Percentiles rank a stretch among this genome's conserved stretches.
Evolutionary conservation across 441 rosid species (phyloP).

Genomic region (Gossypium schwendimanii): DNA sequence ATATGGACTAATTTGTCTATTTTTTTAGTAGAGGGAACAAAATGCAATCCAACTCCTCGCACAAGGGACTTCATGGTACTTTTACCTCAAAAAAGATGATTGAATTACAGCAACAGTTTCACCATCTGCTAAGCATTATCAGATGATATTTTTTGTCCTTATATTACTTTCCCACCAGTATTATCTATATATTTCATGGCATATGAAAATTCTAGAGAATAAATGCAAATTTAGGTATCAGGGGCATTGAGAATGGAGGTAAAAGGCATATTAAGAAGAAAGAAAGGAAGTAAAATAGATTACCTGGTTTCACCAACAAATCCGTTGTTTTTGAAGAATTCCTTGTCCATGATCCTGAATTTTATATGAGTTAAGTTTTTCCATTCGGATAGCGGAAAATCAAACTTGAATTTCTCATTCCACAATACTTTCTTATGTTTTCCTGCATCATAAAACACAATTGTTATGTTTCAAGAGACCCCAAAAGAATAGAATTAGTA

Average conservation of each 20-base stretch:
- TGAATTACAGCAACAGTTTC: not conserved
- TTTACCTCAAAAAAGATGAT: no score
- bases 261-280: not conserved
- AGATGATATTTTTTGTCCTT: not conserved
- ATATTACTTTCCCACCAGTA: not conserved
- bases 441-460: slow-evolving; percentile 28
- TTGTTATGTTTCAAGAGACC: slow-evolving; percentile 1
- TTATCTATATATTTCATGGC: not conserved
- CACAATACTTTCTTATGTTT: slow-evolving; percentile 45
- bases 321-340: slow-evolving; percentile 44
- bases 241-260: not conserved
- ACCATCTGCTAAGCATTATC: not conserved
- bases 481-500: not conserved
- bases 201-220: not conserved
- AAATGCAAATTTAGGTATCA: not conserved
- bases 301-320: slow-evolving; percentile 78
- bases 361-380: slow-evolving; percentile 41
- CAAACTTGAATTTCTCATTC: slow-evolving; percentile 70
- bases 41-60: no score
- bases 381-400: slow-evolving; percentile 47
- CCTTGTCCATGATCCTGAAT: slow-evolving; percentile 56
- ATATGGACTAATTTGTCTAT: no score
- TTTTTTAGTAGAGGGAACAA: no score
- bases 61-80: no score
- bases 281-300: not conserved